Base-by-base conservation (phyloP, 805 yeast genomes). In the Suhomyces kilbournensis region DNA sequence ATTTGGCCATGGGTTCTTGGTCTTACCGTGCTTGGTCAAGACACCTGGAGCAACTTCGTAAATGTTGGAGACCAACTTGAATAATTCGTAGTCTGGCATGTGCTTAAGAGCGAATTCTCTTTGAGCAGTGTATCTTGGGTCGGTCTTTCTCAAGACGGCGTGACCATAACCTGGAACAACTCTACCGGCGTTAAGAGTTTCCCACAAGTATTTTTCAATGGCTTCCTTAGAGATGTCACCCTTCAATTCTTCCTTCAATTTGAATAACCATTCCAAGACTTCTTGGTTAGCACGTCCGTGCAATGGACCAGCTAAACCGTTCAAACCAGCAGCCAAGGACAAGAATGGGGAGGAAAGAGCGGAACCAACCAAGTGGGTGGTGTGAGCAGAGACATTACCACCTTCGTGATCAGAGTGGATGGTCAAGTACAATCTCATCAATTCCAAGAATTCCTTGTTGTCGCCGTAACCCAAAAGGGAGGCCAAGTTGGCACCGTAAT, bases 161-260 rank as follows among this genome's bases (percentile, higher is more conserved):
- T 88, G 96, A 46, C 96, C 96, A 75, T 88, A 88, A 56, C 96
- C 96, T 56, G 96, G 96, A 57, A 88, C 84, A 55, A 88, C 94
- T 64, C 91, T 80, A 56, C 89, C 89, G 46, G 84, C 75, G 69
- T 85, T 82, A 59, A 88, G 78, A 49, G 86, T 74, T 40, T 77
- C 77, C 94, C 94, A 87, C 62, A 88, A 73, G 76, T 84, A 83
- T 59, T 77, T 75, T 70, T 81, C 84, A 58, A 88, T 84, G 62
- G 81, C 79, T 53, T 68, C 76, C 58, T 75, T 70, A 58, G 81
- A 71, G 61, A 69, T 66, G 57, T 75, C 79, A 71, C 91, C 96
- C 62, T 84, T 78, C 65, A 87, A 78, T 58, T 77, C 77, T 63
- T 79, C 80, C 69, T 78, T 78, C 85, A 86, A 81, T 61, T 79